phyloP scores from a whole-genome alignment of 2,329 filamentous ascomycete genomes.

The Phaeomoniella chlamydospora region DNA sequence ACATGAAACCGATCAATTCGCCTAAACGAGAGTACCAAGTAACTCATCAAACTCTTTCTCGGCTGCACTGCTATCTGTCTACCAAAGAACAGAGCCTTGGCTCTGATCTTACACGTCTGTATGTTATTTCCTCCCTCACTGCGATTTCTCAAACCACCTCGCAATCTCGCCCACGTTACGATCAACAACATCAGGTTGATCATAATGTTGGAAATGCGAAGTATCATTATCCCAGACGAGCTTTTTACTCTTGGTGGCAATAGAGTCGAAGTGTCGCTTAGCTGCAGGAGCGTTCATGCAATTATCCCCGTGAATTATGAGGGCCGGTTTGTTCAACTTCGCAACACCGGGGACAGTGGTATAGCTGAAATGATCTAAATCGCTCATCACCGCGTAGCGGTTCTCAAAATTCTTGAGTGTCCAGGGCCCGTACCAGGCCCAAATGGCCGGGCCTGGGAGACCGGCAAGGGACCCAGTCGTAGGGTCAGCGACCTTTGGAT shows the following conservation, averaged over 20 bases:
- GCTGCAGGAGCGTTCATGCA: slow-evolving; percentile 17
- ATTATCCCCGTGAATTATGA: slow-evolving; percentile 16
- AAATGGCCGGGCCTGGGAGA: slow-evolving; percentile 15
- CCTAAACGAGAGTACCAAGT: too few relatives aligned
- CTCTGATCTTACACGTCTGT: too few relatives aligned
- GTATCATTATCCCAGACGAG: slow-evolving; percentile 16
- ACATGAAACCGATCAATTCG: too few relatives aligned
- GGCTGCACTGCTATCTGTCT: too few relatives aligned
- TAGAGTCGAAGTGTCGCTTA: slow-evolving; percentile 13
- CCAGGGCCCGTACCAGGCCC: slow-evolving; percentile 17
- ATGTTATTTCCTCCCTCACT: too few relatives aligned
- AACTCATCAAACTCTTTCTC: too few relatives aligned
- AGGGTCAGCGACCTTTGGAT: slow-evolving; percentile 12
- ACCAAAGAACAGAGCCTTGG: too few relatives aligned
- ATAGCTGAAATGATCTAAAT: slow-evolving; percentile 16
- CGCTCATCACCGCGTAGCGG: slow-evolving; percentile 17
- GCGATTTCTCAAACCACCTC: slow-evolving; percentile 14
- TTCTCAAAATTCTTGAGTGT: slow-evolving; percentile 16
- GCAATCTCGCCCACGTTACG: slow-evolving; percentile 15
- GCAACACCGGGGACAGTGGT: slow-evolving; percentile 14
- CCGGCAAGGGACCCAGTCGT: slow-evolving; percentile 12
- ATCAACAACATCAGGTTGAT: slow-evolving; percentile 14
- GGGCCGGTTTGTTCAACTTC: slow-evolving; percentile 15
- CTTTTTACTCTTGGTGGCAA: slow-evolving; percentile 14
- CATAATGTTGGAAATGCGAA: slow-evolving; percentile 15